Evolutionary conservation across 192 early-diverging fungal species (phyloP).

Genomic region (Kickxella alabastrina): DNA sequence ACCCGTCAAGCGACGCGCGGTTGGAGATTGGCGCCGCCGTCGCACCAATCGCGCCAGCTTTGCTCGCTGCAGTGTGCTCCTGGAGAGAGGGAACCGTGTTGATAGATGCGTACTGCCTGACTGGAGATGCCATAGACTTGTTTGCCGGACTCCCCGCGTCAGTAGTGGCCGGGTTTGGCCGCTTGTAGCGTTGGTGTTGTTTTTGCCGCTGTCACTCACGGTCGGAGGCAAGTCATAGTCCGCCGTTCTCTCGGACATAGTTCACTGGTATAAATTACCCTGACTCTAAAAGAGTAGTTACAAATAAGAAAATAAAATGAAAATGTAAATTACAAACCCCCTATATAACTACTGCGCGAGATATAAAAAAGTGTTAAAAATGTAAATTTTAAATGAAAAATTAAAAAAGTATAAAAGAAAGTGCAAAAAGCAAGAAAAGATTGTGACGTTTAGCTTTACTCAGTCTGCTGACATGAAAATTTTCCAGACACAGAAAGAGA

Average conservation of each 20-base stretch:
- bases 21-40: conserved; percentile 16
- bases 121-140: not conserved
- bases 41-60: conserved; percentile 12
- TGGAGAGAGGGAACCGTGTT: conserved; percentile 21
- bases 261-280: no score
- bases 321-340: no score
- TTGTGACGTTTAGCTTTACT: no score
- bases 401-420: not conserved
- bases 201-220: conserved; percentile 2
- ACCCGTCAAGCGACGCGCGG: conserved; percentile 8
- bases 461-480: no score
- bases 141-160: not conserved
- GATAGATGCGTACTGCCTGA: conserved; percentile 33
- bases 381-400: no score
- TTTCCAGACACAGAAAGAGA: no score
- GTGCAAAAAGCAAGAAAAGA: no score
- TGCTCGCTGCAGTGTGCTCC: conserved; percentile 5
- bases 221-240: conserved; percentile 18
- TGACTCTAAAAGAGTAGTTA: not conserved
- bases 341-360: no score
- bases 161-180: not conserved
- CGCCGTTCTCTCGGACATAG: conserved; percentile 14
- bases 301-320: not conserved
- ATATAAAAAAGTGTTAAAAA: no score
- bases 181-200: not conserved